Conservation (phyloP, 345 rosid genomes). For the Eucalyptus polybractea region DNA sequence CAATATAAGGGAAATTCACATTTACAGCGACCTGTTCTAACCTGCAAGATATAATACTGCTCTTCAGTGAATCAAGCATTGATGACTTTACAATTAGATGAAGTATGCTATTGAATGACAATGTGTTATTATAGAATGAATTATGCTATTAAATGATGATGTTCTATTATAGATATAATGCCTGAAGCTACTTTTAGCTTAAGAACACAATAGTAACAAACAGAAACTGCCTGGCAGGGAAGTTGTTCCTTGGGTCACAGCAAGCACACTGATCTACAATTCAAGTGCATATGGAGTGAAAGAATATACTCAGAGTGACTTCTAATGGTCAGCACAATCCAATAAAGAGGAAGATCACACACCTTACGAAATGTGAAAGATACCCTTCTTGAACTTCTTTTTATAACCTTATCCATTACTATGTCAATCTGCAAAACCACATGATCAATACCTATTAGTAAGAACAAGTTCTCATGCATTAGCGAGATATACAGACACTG, state of each 20-base stretch:
- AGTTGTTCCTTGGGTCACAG: neutral
- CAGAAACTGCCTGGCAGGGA: neutral
- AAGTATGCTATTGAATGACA: neutral
- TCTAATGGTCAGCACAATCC: neutral
- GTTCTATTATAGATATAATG: neutral
- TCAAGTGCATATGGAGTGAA: neutral
- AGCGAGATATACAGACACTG: neutral
- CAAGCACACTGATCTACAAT: neutral
- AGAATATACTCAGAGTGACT: neutral
- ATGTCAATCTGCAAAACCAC: constrained; percentile 49
- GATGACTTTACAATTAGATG: neutral
- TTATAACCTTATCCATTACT: constrained; percentile 54
- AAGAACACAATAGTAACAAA: neutral
- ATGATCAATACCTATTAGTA: neutral
- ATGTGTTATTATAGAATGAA: neutral
- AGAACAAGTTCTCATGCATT: neutral
- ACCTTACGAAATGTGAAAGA: constrained; percentile 95
- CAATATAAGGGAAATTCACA: constrained; percentile 71
- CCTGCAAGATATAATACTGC: constrained; percentile 27
- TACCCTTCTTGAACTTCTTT: constrained; percentile 68
- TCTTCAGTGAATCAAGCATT: neutral
- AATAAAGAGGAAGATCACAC: neutral
- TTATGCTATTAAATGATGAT: neutral
- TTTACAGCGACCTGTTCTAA: constrained; percentile 51
- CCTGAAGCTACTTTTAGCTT: neutral